phyloP scores from a whole-genome alignment of 352 stramenopile genomes.

The Globisporangium sylvaticum region DNA sequence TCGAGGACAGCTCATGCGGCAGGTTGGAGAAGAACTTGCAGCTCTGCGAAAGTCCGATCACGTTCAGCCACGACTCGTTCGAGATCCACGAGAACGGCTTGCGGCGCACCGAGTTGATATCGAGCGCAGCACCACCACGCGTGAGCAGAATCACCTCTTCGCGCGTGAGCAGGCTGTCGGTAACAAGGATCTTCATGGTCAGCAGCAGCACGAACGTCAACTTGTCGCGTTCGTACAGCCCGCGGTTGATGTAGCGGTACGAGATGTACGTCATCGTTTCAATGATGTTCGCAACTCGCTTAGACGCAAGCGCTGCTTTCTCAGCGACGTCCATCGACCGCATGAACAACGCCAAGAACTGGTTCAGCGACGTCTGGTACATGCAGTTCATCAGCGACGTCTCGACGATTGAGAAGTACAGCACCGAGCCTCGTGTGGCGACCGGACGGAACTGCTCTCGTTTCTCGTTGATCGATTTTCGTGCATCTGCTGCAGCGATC shows the following conservation, averaged over 20 bases:
- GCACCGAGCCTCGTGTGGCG: slow-evolving; percentile 94
- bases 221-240: slow-evolving; percentile 98
- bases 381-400: slow-evolving; percentile 98
- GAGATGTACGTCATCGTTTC: slow-evolving; percentile 99
- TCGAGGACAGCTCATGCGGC: slow-evolving; percentile 95
- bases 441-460: slow-evolving; percentile 97
- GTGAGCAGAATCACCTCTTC: slow-evolving; percentile 96
- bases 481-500: slow-evolving; percentile 94
- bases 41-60: slow-evolving; percentile 93
- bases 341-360: slow-evolving; percentile 98
- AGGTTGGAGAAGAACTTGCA: slow-evolving; percentile 97
- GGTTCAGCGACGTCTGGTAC: slow-evolving; percentile 98
- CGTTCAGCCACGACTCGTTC: slow-evolving; percentile 97
- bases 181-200: slow-evolving; percentile 98
- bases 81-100: slow-evolving; percentile 98
- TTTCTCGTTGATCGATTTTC: slow-evolving; percentile 98
- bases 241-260: slow-evolving; percentile 98
- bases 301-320: slow-evolving; percentile 96
- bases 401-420: slow-evolving; percentile 99
- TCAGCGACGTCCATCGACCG: slow-evolving; percentile 97
- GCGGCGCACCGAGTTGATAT: slow-evolving; percentile 95
- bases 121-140: slow-evolving; percentile 92
- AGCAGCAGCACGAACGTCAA: slow-evolving; percentile 97
- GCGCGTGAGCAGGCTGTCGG: slow-evolving; percentile 88
- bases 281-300: slow-evolving; percentile 98